These are phyloP conservation scores for Boletus rufocinnamomeus DNA, from an alignment of 768 basidiomycete genomes.

Conservation along the genomic window DNA sequence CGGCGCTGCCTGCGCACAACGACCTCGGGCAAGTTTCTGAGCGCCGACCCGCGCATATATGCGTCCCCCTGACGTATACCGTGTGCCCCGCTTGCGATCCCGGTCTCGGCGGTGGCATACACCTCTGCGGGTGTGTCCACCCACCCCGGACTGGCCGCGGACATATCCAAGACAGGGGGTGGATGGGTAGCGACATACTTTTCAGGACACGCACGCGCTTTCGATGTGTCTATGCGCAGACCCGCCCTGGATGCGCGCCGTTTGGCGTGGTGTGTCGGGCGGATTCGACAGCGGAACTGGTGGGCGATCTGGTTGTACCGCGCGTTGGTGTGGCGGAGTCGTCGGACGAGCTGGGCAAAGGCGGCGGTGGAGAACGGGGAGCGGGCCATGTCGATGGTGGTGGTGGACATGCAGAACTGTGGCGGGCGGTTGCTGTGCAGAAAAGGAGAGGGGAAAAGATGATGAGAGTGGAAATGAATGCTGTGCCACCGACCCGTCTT, in stretches of 20 bases:
- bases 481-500: slow-evolving; percentile 7
- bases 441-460: background rate
- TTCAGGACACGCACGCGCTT: slow-evolving; percentile 44
- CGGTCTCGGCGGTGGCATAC: background rate
- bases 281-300: slow-evolving; percentile 38
- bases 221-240: slow-evolving; percentile 44
- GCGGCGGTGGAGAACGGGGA: slow-evolving; percentile 32
- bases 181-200: slow-evolving; percentile 36
- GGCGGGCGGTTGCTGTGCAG: background rate
- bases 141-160: slow-evolving; percentile 39
- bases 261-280: slow-evolving; percentile 48
- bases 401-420: slow-evolving; percentile 14
- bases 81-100: too few species aligned
- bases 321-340: slow-evolving; percentile 47
- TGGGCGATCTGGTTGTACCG: slow-evolving; percentile 43
- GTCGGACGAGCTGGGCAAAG: slow-evolving; percentile 41
- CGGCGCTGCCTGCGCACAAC: background rate
- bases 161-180: slow-evolving; percentile 22
- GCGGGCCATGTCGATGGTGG: slow-evolving; percentile 16
- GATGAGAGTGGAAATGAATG: slow-evolving; percentile 1
- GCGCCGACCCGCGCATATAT: slow-evolving; percentile 14
- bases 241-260: slow-evolving; percentile 45
- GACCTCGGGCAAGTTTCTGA: slow-evolving; percentile 14
- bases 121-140: background rate
- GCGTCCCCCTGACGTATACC: background rate